phyloP scores from a whole-genome alignment of 2,329 filamentous ascomycete genomes.

The Aspergillus neotritici region DNA sequence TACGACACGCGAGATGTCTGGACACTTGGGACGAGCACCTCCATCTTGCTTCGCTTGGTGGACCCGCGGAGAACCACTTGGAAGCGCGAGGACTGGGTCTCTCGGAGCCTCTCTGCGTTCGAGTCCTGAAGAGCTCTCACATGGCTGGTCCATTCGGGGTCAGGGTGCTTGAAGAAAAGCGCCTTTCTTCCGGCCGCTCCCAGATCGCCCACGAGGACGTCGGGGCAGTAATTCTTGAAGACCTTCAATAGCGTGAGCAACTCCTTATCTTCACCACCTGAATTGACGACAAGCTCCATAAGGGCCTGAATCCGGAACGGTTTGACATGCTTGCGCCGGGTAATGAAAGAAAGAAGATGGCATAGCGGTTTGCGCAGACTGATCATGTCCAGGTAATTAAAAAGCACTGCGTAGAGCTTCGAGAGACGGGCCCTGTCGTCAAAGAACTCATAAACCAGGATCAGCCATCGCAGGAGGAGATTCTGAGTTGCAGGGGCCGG shows the following conservation, averaged over 20 bases:
- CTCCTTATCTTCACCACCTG: conserved; percentile 63
- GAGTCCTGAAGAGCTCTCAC: conserved; percentile 63
- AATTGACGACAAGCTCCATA: conserved; percentile 45
- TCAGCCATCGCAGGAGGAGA: conserved; percentile 69
- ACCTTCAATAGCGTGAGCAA: conserved; percentile 69
- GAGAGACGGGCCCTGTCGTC: conserved; percentile 59
- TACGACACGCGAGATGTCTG: conserved; percentile 69
- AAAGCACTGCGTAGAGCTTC: conserved; percentile 68
- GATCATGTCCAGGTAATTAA: conserved; percentile 76
- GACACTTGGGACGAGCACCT: conserved; percentile 58
- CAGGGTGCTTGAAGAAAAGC: conserved; percentile 57
- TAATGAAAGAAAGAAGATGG: conserved; percentile 72
- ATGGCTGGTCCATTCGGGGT: conserved; percentile 65
- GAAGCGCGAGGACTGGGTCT: conserved; percentile 52
- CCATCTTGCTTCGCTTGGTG: conserved; percentile 46
- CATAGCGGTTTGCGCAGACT: conserved; percentile 65
- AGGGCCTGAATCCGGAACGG: conserved; percentile 76
- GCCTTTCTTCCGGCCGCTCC: conserved; percentile 39
- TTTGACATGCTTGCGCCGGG: conserved; percentile 73
- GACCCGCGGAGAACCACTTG: conserved; percentile 55
- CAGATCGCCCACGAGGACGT: conserved; percentile 71
- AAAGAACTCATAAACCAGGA: conserved; percentile 67
- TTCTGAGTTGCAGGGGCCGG: conserved; percentile 66
- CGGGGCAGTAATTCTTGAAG: conserved; percentile 88
- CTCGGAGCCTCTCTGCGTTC: conserved; percentile 39